Conservation (phyloP, 805 yeast species). For the Candida tammaniensis region DNA sequence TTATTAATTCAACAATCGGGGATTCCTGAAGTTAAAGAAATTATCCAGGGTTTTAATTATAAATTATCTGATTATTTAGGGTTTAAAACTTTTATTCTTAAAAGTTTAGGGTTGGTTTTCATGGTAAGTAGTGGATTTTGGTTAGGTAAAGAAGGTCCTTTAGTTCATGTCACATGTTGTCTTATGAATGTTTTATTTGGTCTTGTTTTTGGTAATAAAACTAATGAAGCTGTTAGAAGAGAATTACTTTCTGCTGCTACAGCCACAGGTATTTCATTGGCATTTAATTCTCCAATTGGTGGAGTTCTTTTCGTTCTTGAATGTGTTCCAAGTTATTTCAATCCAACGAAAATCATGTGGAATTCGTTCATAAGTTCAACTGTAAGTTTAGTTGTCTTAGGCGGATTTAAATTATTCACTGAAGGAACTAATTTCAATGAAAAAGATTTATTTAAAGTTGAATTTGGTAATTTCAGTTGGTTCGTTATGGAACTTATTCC, state of each 20-base stretch:
- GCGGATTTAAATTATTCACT: slow-evolving; percentile 37
- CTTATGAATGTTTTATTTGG: slow-evolving; percentile 37
- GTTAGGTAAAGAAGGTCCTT: slow-evolving; percentile 86
- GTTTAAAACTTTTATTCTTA: slow-evolving; percentile 48
- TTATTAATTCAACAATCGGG: slow-evolving; percentile 50
- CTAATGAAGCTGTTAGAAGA: slow-evolving; percentile 59
- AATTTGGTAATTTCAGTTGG: slow-evolving; percentile 71
- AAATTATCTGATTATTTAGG: slow-evolving; percentile 47
- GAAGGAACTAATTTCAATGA: slow-evolving; percentile 42
- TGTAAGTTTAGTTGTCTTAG: slow-evolving; percentile 59
- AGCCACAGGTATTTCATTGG: slow-evolving; percentile 82
- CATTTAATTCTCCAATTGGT: slow-evolving; percentile 85
- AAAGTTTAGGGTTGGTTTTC: slow-evolving; percentile 56
- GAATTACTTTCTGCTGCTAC: slow-evolving; percentile 72
- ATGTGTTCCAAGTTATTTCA: slow-evolving; percentile 60
- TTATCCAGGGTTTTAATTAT: slow-evolving; percentile 63
- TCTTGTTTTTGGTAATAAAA: slow-evolving; percentile 10
- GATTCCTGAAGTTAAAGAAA: slow-evolving; percentile 68
- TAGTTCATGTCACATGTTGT: slow-evolving; percentile 75
- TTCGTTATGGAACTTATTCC: slow-evolving; percentile 67
- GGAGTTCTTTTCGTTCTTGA: slow-evolving; percentile 81
- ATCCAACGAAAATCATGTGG: slow-evolving; percentile 72
- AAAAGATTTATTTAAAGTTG: slow-evolving; percentile 57
- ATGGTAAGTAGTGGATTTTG: slow-evolving; percentile 76
- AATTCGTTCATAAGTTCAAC: slow-evolving; percentile 79